Conservation (phyloP, 768 basidiomycete species). For the Xerocomus brunneocitrinus region DNA sequence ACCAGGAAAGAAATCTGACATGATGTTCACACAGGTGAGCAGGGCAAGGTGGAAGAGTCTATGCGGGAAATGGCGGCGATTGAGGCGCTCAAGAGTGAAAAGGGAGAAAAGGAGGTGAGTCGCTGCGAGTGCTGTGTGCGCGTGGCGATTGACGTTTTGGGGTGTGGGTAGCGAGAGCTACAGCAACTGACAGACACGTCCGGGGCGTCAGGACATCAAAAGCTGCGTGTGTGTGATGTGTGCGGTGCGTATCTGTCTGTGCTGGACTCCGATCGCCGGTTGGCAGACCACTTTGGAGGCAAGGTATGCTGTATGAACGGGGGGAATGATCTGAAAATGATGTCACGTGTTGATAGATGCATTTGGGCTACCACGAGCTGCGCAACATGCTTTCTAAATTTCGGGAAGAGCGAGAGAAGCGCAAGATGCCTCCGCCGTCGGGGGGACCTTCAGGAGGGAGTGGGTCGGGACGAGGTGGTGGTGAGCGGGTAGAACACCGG, state of each 20-base stretch:
- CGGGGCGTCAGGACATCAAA: slow-evolving; percentile 99
- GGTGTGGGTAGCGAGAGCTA: slow-evolving; percentile 66
- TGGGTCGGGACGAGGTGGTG: slow-evolving; percentile 38
- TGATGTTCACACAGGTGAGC: slow-evolving; percentile 62
- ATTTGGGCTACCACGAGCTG: slow-evolving; percentile 96
- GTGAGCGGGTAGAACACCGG: slow-evolving; percentile 51
- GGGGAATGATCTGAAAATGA: slow-evolving; percentile 21
- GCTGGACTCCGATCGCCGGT: slow-evolving; percentile 94
- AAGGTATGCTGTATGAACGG: slow-evolving; percentile 59
- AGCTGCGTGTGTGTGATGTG: slow-evolving; percentile 98
- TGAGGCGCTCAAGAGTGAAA: slow-evolving; percentile 95
- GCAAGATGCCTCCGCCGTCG: slow-evolving; percentile 52
- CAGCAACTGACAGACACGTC: slow-evolving; percentile 97
- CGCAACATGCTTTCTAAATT: slow-evolving; percentile 91
- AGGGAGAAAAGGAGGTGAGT: slow-evolving; percentile 86
- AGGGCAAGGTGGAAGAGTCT: slow-evolving; percentile 98
- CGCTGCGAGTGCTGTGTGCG: neutral
- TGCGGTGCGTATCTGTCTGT: slow-evolving; percentile 99
- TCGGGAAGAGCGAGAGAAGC: slow-evolving; percentile 84
- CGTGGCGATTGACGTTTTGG: slow-evolving; percentile 9
- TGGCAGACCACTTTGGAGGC: slow-evolving; percentile 99
- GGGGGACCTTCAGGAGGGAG: slow-evolving; percentile 34
- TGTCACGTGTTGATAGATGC: slow-evolving; percentile 67
- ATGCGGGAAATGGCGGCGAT: slow-evolving; percentile 98
- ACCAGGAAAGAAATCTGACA: slow-evolving; percentile 1